Evolutionary conservation across 2,329 filamentous ascomycete species (phyloP).

Genomic region (Ascocoryne sarcoides): DNA sequence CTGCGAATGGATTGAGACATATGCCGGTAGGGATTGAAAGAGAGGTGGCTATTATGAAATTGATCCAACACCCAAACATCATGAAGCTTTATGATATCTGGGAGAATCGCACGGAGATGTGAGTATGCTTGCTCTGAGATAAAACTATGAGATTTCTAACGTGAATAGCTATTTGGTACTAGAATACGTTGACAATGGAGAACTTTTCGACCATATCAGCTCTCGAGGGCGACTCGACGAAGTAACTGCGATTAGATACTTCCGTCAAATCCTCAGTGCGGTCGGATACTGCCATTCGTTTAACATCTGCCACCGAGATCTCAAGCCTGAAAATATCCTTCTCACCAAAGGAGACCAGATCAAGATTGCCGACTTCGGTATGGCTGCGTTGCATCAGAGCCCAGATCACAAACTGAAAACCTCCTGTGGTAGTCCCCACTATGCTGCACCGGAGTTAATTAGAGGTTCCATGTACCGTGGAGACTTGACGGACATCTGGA

Average conservation of each 20-base stretch:
- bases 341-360: slow-evolving; percentile 67
- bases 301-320: slow-evolving; percentile 90
- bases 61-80: slow-evolving; percentile 91
- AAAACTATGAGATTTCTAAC: slow-evolving; percentile 43
- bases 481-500: slow-evolving; percentile 88
- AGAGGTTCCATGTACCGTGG: slow-evolving; percentile 70
- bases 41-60: slow-evolving; percentile 94
- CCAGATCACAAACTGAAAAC: slow-evolving; percentile 72
- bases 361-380: slow-evolving; percentile 96
- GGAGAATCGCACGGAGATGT: slow-evolving; percentile 96
- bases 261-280: slow-evolving; percentile 87
- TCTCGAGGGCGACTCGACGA: slow-evolving; percentile 65
- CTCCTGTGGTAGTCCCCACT: slow-evolving; percentile 92
- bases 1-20: slow-evolving; percentile 51
- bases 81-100: slow-evolving; percentile 94
- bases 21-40: slow-evolving; percentile 87
- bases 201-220: slow-evolving; percentile 73
- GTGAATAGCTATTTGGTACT: slow-evolving; percentile 75
- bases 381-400: slow-evolving; percentile 85
- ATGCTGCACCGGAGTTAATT: slow-evolving; percentile 88
- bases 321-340: slow-evolving; percentile 96
- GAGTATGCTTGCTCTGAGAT: slow-evolving; percentile 54
- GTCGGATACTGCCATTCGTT: slow-evolving; percentile 89
- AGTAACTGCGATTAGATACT: slow-evolving; percentile 72
- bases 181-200: slow-evolving; percentile 74